Base-by-base conservation (phyloP, 2,329 filamentous ascomycete genomes). In the Myriosclerotinia curreyana region DNA sequence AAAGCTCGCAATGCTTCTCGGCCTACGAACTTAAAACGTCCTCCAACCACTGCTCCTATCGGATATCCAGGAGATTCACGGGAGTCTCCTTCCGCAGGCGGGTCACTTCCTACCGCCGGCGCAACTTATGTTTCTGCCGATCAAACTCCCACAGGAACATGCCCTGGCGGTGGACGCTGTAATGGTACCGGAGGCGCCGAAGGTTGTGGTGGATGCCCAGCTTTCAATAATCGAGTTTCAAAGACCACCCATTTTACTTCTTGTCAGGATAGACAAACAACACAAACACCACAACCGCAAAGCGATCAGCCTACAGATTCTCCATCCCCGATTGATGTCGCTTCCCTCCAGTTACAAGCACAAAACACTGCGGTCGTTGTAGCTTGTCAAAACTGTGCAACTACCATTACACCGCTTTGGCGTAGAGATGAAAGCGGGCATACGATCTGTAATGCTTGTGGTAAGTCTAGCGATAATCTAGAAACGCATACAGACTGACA, bases 381-480 rank as follows among this genome's bases (percentile, higher is more conserved):
- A 69, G 93, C 95, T 15, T 99, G 95, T 71, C 93, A 98, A 75
- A 99, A 99, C 73, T 99, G 95, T 76, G 91, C 89, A 38, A 99
- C 95, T 15, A 98, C 95, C 0, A 94, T 98, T 63, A 99, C 95
- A 50, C 95, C 95, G 17, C 81, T 99, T 17, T 99, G 95, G 95
- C 85, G 95, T 73, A 85, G 95, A 72, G 95, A 98, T 74, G 94
- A 96, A 76, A 88, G 88, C 70, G 95, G 95, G 1, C 93, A 97
- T 77, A 96, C 94, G 6, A 99, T 99, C 68, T 99, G 95, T 80
- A 99, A 99, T 77, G 95, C 95, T 60, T 99, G 95, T 79, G 95
- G 92, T 96, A 83, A 75, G 88, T 83, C 34, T 44, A 49, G 46
- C 25, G 66, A 22, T n/a, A 42, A 53, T 49, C 34, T 58, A 17